These are phyloP conservation scores for Calamus simplicifolius DNA, from an alignment of 176 grass and related monocot species.

Conservation along the genomic window DNA sequence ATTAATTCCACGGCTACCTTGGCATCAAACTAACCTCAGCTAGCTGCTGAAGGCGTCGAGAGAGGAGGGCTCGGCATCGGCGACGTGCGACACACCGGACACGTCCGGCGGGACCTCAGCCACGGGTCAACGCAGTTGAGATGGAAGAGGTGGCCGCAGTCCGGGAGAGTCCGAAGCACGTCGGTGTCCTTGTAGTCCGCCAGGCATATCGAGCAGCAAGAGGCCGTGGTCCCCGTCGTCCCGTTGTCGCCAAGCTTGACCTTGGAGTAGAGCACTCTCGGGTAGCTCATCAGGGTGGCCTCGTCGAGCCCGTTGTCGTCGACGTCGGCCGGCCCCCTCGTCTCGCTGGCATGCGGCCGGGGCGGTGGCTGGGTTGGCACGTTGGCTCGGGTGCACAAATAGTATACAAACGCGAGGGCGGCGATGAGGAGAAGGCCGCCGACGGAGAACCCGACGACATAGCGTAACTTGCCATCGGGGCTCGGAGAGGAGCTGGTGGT, in stretches of 20 bases:
- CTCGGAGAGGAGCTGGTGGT: no score
- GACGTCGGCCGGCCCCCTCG: neutral
- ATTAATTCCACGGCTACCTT: neutral
- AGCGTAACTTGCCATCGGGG: no score
- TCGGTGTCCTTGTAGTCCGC: conserved; percentile 26
- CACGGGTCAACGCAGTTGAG: conserved; percentile 38
- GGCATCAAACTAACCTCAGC: conserved; percentile 5
- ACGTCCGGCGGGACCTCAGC: conserved; percentile 32
- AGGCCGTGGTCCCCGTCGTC: neutral
- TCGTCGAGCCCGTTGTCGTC: conserved; percentile 24
- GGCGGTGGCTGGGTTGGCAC: neutral
- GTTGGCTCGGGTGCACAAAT: no score
- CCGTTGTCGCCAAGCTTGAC: conserved; percentile 2
- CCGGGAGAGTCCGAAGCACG: conserved; percentile 37
- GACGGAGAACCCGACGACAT: no score
- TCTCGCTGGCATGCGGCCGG: conserved; percentile 5
- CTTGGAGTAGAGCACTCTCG: conserved; percentile 24
- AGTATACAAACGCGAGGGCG: no score
- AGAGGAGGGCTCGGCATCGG: conserved; percentile 8
- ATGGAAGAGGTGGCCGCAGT: conserved; percentile 50
- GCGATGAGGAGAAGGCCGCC: no score
- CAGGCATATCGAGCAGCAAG: conserved; percentile 34
- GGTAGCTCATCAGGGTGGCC: conserved; percentile 13
- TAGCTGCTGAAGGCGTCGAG: conserved; percentile 5
- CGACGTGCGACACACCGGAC: conserved; percentile 45